Evolutionary conservation across 768 basidiomycete genomes (phyloP), one percentile per base, ranked within the genome.

Genomic region (Phaeotremella skinneri): DNA sequence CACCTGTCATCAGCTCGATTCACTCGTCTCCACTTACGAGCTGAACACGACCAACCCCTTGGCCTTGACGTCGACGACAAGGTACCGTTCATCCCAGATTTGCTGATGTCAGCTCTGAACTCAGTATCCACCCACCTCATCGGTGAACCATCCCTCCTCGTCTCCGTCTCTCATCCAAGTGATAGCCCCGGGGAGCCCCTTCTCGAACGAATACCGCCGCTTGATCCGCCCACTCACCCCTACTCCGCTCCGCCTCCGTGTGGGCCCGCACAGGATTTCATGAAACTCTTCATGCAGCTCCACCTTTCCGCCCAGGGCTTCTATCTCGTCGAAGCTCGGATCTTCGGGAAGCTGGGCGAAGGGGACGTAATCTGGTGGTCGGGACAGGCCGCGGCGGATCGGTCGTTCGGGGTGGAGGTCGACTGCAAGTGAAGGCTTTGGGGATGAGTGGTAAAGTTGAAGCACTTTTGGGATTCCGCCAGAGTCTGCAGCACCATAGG

Each of bases 171-270:
- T 76, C 16, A 78, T 70, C 84, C 87, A 91, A 56, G 85, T 80
- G 77, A 85, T 80, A 0, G 81, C 87, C 2, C 89, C 85, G 21
- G 82, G 79, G 52, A 91, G 72, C 1, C 90, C 90, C 0, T 68
- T 71, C 75, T 92, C 90, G 58, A 81, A 91, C 14, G 81, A 64
- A 0, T 86, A 88, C 34, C 85, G 79, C 47, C 90, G 76, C 9
- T 87, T 85, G 52, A 92, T 87, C 76, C 87, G 86, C 1, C 89
- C 89, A 69, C 90, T 91, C 13, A 91, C 84, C 78, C 84, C 90
- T 20, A 90, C 79, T 1, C 64, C 64, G 6, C 52, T 59, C n/a
- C 6, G 29, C 4, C 25, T 16, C 5, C 56, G 55, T 17, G 49
- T 41, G 5, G 83, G 82, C 3, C 80, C 83, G 7, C 78, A 83